These are phyloP conservation scores for Postia placenta DNA, from an alignment of 768 basidiomycete species.

Conservation along the genomic window DNA sequence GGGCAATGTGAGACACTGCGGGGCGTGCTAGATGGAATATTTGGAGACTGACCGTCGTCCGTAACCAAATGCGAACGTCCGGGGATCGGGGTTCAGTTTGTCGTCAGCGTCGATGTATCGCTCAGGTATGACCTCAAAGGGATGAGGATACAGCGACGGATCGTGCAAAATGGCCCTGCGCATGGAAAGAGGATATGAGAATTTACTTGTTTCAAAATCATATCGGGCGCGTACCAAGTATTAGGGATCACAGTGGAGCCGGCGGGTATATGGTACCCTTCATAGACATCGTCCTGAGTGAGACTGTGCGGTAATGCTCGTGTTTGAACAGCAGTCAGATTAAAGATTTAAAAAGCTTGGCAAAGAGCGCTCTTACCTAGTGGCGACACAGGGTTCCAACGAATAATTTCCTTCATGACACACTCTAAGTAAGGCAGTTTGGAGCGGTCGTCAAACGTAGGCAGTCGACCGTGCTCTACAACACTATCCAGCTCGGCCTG, in stretches of 20 bases:
- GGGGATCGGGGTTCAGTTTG: slow-evolving; percentile 1
- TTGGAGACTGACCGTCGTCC: slow-evolving; percentile 3
- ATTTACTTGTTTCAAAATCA: not conserved
- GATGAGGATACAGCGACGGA: slow-evolving; percentile 31
- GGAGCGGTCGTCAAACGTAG: not conserved
- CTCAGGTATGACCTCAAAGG: slow-evolving; percentile 35
- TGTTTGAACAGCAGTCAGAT: not conserved
- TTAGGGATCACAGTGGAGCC: slow-evolving; percentile 51
- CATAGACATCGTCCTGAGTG: slow-evolving; percentile 45
- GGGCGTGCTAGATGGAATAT: not conserved
- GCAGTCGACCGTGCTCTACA: not conserved
- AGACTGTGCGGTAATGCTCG: slow-evolving; percentile 1
- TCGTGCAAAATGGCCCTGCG: slow-evolving; percentile 34
- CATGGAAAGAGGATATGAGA: not conserved
- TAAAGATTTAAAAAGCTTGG: not conserved
- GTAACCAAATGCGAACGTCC: slow-evolving; percentile 1
- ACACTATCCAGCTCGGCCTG: slow-evolving; percentile 26
- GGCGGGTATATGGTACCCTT: slow-evolving; percentile 52
- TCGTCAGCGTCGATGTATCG: slow-evolving; percentile 25
- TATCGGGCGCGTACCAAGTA: slow-evolving; percentile 36
- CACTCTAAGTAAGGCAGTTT: slow-evolving; percentile 14
- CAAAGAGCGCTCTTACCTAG: slow-evolving; percentile 8
- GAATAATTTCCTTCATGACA: slow-evolving; percentile 14
- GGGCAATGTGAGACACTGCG: not conserved
- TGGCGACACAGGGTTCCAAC: slow-evolving; percentile 24